Percentiles rank a stretch among this genome's conserved stretches.
Conservation (phyloP, 257 asterid genomes). For the Lavandula angustifolia region DNA sequence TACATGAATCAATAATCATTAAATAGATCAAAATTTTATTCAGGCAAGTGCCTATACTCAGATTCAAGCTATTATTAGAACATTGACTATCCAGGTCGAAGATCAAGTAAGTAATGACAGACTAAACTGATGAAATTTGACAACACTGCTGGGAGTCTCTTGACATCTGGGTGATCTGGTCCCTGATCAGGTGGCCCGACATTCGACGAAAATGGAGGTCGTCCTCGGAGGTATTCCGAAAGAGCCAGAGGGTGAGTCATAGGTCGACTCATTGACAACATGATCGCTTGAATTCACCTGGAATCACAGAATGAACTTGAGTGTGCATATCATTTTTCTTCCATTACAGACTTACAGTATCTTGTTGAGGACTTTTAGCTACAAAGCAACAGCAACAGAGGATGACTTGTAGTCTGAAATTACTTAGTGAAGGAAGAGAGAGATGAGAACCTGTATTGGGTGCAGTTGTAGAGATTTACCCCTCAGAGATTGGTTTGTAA, state of each 20-base stretch:
- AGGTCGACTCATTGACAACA: conserved; percentile 62
- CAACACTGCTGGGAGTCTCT: background rate
- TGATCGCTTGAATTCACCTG: conserved; percentile 72
- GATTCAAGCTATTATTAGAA: too few species aligned
- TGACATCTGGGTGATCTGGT: background rate
- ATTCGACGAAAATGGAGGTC: conserved; percentile 69
- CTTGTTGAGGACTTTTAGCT: background rate
- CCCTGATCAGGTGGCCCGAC: conserved; percentile 37
- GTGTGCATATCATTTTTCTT: background rate
- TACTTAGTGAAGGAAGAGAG: background rate
- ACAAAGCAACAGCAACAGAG: background rate
- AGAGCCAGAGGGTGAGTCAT: conserved; percentile 63
- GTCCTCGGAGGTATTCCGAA: conserved; percentile 78
- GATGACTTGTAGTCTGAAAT: background rate
- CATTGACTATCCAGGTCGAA: too few species aligned
- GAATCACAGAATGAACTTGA: conserved; percentile 14
- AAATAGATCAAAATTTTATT: too few species aligned
- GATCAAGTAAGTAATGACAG: background rate
- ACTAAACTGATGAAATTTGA: background rate
- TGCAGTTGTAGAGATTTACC: conserved; percentile 70
- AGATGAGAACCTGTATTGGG: conserved; percentile 67
- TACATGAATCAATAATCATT: background rate
- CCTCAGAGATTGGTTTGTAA: conserved; percentile 50
- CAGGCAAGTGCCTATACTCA: too few species aligned
- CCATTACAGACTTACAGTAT: background rate